Evolutionary conservation across 352 stramenopile species (phyloP).

Genomic region (Pythium rhizo-oryzae): DNA sequence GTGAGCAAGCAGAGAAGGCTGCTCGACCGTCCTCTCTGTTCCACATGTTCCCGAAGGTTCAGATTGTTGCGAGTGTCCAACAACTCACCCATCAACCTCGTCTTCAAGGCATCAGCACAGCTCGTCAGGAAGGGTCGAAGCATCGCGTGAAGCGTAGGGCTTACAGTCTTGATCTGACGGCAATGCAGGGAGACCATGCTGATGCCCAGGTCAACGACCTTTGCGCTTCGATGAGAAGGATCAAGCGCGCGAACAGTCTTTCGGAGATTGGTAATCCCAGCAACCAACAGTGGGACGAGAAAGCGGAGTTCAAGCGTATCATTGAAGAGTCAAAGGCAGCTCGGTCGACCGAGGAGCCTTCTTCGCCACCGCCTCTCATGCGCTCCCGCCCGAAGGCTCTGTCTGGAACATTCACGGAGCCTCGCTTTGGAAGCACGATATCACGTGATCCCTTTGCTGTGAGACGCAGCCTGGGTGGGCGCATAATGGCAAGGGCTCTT

Average conservation of each 20-base stretch:
- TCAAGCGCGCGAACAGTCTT: slow-evolving; percentile 76
- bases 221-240: slow-evolving; percentile 30
- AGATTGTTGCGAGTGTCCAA: slow-evolving; percentile 81
- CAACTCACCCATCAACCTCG: slow-evolving; percentile 74
- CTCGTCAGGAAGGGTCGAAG: slow-evolving; percentile 5
- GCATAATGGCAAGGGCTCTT: slow-evolving; percentile 19
- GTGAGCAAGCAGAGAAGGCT: slow-evolving; percentile 56
- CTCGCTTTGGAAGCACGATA: slow-evolving; percentile 52
- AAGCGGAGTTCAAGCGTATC: slow-evolving; percentile 72
- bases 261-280: slow-evolving; percentile 69
- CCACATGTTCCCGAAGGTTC: slow-evolving; percentile 86
- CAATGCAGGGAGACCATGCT: slow-evolving; percentile 39
- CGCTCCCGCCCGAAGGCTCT: slow-evolving; percentile 51
- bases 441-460: slow-evolving; percentile 51
- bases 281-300: slow-evolving; percentile 66
- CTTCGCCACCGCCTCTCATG: slow-evolving; percentile 34
- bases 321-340: slow-evolving; percentile 66
- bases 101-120: slow-evolving; percentile 41
- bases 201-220: slow-evolving; percentile 34
- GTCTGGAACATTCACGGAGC: slow-evolving; percentile 64
- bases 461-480: slow-evolving; percentile 10
- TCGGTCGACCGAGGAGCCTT: slow-evolving; percentile 49
- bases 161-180: slow-evolving; percentile 55
- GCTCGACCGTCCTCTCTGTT: slow-evolving; percentile 58
- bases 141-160: slow-evolving; percentile 49